phyloP scores from a whole-genome alignment of 768 basidiomycete species.

The Trametes villosa region DNA sequence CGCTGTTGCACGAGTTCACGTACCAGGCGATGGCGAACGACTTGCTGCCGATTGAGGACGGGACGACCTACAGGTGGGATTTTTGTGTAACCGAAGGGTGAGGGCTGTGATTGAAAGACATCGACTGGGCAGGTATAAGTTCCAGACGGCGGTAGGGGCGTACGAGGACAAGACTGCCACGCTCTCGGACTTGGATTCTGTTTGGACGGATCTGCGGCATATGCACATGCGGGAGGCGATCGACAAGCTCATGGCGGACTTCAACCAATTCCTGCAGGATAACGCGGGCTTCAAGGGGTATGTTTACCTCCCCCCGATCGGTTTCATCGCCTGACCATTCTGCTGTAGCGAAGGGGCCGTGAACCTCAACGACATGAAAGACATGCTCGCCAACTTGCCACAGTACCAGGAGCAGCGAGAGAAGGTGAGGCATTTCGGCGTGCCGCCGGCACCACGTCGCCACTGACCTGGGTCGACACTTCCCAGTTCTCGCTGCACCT shows the following conservation, averaged over 20 bases:
- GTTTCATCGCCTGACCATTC: background rate
- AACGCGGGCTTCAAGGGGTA: conserved; percentile 94
- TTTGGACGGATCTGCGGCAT: conserved; percentile 93
- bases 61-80: conserved; percentile 84
- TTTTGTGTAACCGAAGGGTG: conserved; percentile 5
- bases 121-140: conserved; percentile 72
- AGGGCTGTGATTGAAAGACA: background rate
- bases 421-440: conserved; percentile 55
- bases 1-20: conserved; percentile 95
- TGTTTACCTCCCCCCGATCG: conserved; percentile 23
- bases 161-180: conserved; percentile 88
- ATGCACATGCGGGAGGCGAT: conserved; percentile 99
- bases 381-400: conserved; percentile 94
- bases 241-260: conserved; percentile 95
- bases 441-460: background rate
- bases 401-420: conserved; percentile 96
- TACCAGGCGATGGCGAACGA: conserved; percentile 99
- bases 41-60: conserved; percentile 85
- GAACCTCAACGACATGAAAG: conserved; percentile 96
- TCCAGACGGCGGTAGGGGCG: conserved; percentile 84
- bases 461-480: background rate
- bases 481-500: conserved; percentile 91
- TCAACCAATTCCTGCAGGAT: conserved; percentile 92
- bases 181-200: conserved; percentile 84
- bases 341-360: conserved; percentile 71